These are phyloP conservation scores for Russula emetica DNA, from an alignment of 768 basidiomycete genomes.

Conservation along the genomic window DNA sequence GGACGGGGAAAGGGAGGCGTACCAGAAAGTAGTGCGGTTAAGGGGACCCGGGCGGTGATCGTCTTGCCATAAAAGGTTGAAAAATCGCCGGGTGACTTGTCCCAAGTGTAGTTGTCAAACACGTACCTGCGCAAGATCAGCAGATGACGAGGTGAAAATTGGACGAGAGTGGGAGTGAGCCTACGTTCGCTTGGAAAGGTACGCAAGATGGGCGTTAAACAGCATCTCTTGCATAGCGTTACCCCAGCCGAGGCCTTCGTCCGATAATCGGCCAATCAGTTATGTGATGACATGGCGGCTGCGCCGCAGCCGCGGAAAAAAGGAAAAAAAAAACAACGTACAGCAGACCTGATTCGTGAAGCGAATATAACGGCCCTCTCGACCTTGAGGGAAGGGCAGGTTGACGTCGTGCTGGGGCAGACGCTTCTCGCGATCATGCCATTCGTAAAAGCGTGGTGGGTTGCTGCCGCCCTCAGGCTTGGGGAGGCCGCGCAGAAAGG, in stretches of 20 bases:
- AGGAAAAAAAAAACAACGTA: background rate
- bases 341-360: constrained; percentile 22
- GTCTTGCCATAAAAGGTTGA: constrained; percentile 45
- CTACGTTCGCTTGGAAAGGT: constrained; percentile 46
- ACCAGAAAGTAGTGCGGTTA: constrained; percentile 53
- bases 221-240: constrained; percentile 58
- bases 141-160: background rate
- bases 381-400: constrained; percentile 23
- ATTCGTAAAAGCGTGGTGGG: constrained; percentile 18
- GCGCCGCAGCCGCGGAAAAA: background rate
- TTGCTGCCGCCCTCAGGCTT: background rate
- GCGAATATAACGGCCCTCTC: constrained; percentile 21
- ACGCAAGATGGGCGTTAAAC: constrained; percentile 48
- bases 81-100: constrained; percentile 36
- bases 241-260: constrained; percentile 53
- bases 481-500: background rate
- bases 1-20: background rate
- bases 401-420: constrained; percentile 20
- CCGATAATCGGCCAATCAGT: background rate
- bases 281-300: background rate
- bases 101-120: constrained; percentile 59
- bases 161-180: constrained; percentile 27
- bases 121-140: constrained; percentile 38
- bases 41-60: constrained; percentile 52
- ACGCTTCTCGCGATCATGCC: constrained; percentile 11